Evolutionary conservation across 768 basidiomycete species (phyloP).

Genomic region (Phaffia australis): DNA sequence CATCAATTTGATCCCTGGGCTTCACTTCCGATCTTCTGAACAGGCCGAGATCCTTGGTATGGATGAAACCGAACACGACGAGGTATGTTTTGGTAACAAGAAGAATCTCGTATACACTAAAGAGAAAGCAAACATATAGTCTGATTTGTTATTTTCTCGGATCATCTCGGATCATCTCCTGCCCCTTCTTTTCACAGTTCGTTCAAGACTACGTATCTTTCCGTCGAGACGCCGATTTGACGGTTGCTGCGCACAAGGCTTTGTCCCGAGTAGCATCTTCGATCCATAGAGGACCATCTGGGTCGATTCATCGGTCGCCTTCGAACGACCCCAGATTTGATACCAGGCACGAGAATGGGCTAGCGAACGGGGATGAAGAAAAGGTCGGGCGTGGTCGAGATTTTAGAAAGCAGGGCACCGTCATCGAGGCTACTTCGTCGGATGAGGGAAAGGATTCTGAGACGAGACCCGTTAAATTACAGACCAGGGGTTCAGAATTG

Average conservation of each 20-base stretch:
- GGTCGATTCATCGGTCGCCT: too few species aligned
- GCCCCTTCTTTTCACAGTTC: slow-evolving; percentile 3
- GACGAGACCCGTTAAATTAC: too few species aligned
- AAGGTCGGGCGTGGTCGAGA: slow-evolving; percentile 17
- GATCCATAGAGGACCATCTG: not conserved
- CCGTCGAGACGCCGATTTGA: slow-evolving; percentile 18
- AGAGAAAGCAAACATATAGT: not conserved
- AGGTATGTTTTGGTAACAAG: not conserved
- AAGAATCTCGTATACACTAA: not conserved
- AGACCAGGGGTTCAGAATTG: not conserved
- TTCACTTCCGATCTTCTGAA: slow-evolving; percentile 50
- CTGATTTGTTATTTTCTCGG: not conserved
- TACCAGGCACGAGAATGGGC: not conserved
- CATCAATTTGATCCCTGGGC: slow-evolving; percentile 76
- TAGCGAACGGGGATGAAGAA: slow-evolving; percentile 5
- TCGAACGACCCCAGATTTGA: too few species aligned
- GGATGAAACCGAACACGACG: slow-evolving; percentile 47
- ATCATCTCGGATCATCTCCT: not conserved
- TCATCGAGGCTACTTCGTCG: slow-evolving; percentile 3
- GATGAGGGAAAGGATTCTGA: not conserved
- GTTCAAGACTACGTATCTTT: slow-evolving; percentile 13
- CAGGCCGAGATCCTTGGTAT: slow-evolving; percentile 57
- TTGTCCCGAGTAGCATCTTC: not conserved
- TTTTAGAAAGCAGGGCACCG: slow-evolving; percentile 4
- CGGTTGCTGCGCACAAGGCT: not conserved